Evolutionary conservation across 2,329 filamentous ascomycete species (phyloP), one percentile per base, ranked within the genome.

Genomic region (Verticillium nonalfalfae): DNA sequence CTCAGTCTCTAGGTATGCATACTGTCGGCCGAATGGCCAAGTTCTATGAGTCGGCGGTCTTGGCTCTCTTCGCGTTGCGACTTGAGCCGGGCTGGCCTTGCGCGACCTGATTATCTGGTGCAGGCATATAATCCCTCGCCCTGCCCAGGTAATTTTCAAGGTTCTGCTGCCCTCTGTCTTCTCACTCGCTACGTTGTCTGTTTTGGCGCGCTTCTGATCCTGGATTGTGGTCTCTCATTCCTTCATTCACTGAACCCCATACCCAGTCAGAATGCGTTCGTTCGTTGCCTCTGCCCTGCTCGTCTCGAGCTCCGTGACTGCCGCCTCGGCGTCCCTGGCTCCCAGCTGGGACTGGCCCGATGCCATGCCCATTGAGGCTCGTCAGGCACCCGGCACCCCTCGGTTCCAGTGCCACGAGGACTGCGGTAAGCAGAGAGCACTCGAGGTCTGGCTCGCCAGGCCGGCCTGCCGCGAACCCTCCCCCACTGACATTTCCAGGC

Each of bases 331-430:
- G 11, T 21, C 45, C 31, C 40, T 39, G 6, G 56, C 39, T 36
- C 36, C 18, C 65, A 38, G 38, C n/a, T 58, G 57, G 57, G 63
- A 64, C 59, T 63, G 59, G 45, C 63, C 62, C 60, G 58, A 55
- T 10, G 33, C 21, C 6, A 59, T 65, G 35, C 59, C 60, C 9
- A 66, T 79, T 2, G 62, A 76, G 59, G 73, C 71, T 64, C 76
- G 78, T 56, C 79, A 80, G 66, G 74, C 75, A 18, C 76, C 77
- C 13, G 79, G 78, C 6, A 77, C 76, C 7, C 75, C 78, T 15
- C 66, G 70, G 3, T 81, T 77, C 64, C 73, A 76, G 26, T 81
- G 79, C 69, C 78, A 81, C 63, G 75, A 77, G 61, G 75, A 78
- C 64, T 81, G 79, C 66, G 78, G 78, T 78, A 69, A 60, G 73